Conservation (phyloP, 1,284 basidiomycete genomes). For the Retiboletus fuscus region DNA sequence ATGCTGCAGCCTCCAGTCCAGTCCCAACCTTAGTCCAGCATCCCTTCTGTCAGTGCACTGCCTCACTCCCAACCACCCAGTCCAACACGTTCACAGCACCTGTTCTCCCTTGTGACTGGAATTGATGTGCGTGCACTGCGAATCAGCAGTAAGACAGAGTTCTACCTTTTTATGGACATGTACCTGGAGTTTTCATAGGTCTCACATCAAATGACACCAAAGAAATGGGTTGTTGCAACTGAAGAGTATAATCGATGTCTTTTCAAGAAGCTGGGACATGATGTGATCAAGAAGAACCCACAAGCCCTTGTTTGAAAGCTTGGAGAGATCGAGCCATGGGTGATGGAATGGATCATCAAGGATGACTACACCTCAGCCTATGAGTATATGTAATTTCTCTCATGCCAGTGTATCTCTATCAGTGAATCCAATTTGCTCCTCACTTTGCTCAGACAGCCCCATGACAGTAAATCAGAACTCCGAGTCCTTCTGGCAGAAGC, state of each 20-base stretch:
- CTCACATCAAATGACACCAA: neutral
- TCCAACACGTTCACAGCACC: neutral
- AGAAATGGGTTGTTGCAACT: neutral
- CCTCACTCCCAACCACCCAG: neutral
- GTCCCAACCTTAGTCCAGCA: too few relatives aligned
- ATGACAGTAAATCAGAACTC: neutral
- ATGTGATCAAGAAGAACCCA: neutral
- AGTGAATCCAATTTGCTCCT: too few relatives aligned
- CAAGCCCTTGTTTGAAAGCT: neutral
- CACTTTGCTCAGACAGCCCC: too few relatives aligned
- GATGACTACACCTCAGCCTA: neutral
- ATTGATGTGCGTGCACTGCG: neutral
- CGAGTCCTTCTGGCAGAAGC: neutral
- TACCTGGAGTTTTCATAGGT: neutral
- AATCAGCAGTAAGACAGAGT: neutral
- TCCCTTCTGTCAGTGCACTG: neutral
- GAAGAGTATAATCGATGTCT: neutral
- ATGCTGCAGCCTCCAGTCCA: too few relatives aligned
- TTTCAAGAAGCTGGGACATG: neutral
- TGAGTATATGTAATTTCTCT: too few relatives aligned
- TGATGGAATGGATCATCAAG: neutral
- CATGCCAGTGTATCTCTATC: too few relatives aligned
- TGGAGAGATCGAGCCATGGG: neutral
- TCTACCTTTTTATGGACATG: constrained; percentile 2
- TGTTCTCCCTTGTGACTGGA: neutral